phyloP scores from a whole-genome alignment of 2,329 filamentous ascomycete genomes.

The Talaromyces piceae region DNA sequence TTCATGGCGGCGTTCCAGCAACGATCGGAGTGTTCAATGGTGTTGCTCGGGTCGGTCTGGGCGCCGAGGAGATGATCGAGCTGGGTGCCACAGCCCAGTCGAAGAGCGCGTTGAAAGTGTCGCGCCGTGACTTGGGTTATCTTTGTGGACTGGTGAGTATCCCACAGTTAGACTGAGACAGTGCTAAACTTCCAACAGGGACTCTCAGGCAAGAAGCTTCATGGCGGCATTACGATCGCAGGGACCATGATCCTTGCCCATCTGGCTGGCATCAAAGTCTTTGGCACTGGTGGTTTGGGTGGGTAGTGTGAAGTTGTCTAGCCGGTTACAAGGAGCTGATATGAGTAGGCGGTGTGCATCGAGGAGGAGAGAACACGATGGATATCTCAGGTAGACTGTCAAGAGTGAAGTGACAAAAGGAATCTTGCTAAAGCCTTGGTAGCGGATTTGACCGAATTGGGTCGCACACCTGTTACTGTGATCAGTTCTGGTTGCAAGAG shows the following conservation, averaged over 20 bases:
- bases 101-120: conserved; percentile 69
- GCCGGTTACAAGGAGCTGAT: conserved; percentile 12
- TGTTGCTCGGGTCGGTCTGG: conserved; percentile 71
- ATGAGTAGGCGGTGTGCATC: conserved; percentile 67
- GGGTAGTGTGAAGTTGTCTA: conserved; percentile 3
- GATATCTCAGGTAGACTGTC: conserved; percentile 72
- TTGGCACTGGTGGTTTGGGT: conserved; percentile 86
- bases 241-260: conserved; percentile 87
- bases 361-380: conserved; percentile 76
- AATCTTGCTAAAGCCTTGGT: neutral
- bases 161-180: neutral
- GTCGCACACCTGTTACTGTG: conserved; percentile 79
- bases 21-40: conserved; percentile 85
- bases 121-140: conserved; percentile 77
- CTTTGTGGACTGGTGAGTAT: conserved; percentile 62
- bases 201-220: conserved; percentile 57
- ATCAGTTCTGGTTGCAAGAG: conserved; percentile 90
- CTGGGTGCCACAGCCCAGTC: conserved; percentile 60
- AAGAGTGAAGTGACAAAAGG: neutral
- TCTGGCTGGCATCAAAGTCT: conserved; percentile 80
- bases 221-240: conserved; percentile 88
- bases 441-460: conserved; percentile 89
- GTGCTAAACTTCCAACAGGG: conserved; percentile 40
- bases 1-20: conserved; percentile 75
- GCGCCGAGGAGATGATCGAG: conserved; percentile 61